Conservation (phyloP, 345 rosid species). For the Linum usitatissimum region DNA sequence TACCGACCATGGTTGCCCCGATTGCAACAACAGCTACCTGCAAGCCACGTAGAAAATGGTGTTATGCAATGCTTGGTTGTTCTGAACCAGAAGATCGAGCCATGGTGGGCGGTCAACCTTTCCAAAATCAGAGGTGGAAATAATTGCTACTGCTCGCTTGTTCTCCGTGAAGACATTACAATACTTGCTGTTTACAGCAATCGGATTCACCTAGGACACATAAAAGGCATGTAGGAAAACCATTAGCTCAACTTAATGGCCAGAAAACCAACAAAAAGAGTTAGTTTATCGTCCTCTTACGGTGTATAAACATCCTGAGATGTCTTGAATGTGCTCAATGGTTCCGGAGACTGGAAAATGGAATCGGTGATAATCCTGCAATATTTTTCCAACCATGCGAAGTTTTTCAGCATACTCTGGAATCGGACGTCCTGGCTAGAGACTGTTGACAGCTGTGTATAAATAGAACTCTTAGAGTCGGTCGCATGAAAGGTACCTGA, state of each 20-base stretch:
- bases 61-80: background rate
- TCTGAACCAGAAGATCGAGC: too few species aligned
- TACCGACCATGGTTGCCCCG: slow-evolving; percentile 97
- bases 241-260: background rate
- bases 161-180: slow-evolving; percentile 94
- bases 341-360: slow-evolving; percentile 81
- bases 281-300: slow-evolving; percentile 28
- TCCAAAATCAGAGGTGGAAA: slow-evolving; percentile 68
- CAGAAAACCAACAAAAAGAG: background rate
- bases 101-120: slow-evolving; percentile 27
- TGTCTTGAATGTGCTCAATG: slow-evolving; percentile 45
- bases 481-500: slow-evolving; percentile 36
- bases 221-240: slow-evolving; percentile 9
- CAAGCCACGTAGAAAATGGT: slow-evolving; percentile 3
- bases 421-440: background rate
- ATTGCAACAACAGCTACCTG: slow-evolving; percentile 94
- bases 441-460: background rate
- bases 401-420: background rate
- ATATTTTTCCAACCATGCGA: slow-evolving; percentile 7
- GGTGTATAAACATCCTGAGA: slow-evolving; percentile 72
- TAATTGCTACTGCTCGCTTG: slow-evolving; percentile 58
- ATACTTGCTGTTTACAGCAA: slow-evolving; percentile 87
- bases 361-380: slow-evolving; percentile 84
- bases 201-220: slow-evolving; percentile 70
- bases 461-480: background rate